phyloP scores from a whole-genome alignment of 192 early-diverging fungal species.

The Linnemannia zychae region DNA sequence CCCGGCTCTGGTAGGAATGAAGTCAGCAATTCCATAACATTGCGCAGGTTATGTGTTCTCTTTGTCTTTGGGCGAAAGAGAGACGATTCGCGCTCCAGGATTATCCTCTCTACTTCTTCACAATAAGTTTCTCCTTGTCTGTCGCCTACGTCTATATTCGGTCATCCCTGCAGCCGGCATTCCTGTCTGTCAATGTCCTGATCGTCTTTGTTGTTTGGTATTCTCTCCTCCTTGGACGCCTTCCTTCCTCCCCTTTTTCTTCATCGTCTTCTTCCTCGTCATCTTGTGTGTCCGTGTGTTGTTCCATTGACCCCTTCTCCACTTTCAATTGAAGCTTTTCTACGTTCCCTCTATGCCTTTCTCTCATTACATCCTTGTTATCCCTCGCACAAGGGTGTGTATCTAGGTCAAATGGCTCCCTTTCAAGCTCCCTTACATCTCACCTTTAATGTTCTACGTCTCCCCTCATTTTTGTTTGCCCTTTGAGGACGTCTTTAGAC shows the following conservation, averaged over 20 bases:
- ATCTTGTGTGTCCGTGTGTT: neutral
- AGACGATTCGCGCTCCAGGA: neutral
- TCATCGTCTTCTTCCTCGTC: neutral
- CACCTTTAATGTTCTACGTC: conserved; percentile 1
- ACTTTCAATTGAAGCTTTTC: neutral
- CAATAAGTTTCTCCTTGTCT: neutral
- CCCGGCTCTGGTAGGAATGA: neutral
- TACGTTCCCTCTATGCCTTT: neutral
- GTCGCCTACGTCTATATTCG: neutral
- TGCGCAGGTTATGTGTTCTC: neutral
- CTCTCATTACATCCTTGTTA: neutral
- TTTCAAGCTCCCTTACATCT: conserved; percentile 7
- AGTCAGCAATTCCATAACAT: neutral
- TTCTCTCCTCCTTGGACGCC: neutral
- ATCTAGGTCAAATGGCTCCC: neutral
- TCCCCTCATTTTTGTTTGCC: neutral
- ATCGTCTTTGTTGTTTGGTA: conserved; percentile 5
- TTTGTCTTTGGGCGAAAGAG: neutral
- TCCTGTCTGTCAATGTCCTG: neutral
- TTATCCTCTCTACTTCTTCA: neutral
- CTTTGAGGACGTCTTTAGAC: neutral
- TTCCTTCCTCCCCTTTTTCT: neutral
- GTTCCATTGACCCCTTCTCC: neutral
- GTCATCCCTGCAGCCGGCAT: neutral
- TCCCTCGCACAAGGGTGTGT: neutral